Percentiles rank a stretch among this genome's conserved stretches.
Conservation (phyloP, 768 basidiomycete species). For the Boletellus ananas region DNA sequence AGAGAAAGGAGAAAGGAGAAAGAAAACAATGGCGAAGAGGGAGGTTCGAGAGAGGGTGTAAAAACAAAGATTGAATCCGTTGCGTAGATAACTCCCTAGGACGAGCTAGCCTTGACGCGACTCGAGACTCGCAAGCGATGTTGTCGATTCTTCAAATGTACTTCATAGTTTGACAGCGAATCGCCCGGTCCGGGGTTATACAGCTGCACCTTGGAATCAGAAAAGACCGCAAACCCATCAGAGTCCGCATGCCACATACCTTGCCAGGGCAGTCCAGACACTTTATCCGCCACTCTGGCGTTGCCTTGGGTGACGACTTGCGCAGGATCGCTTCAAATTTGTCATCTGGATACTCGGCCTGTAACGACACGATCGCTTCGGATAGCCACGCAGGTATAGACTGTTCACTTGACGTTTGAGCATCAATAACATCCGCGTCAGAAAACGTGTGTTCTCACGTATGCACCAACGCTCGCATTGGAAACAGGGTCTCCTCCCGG, state of each 20-base stretch:
- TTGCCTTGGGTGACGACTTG: conserved; percentile 49
- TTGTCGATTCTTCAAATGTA: conserved; percentile 83
- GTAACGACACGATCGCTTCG: conserved; percentile 63
- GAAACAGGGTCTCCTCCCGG: conserved; percentile 15
- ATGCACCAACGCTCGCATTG: conserved; percentile 19
- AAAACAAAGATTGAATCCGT: not conserved
- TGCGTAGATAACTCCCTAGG: conserved; percentile 22
- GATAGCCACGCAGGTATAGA: conserved; percentile 67
- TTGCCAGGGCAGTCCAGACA: conserved; percentile 93
- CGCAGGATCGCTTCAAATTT: conserved; percentile 73
- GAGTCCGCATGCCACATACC: conserved; percentile 37
- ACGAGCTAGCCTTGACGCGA: conserved; percentile 33
- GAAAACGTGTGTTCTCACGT: conserved; percentile 23
- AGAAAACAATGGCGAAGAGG: not conserved
- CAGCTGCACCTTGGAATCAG: conserved; percentile 41
- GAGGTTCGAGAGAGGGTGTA: not conserved
- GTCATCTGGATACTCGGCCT: conserved; percentile 74
- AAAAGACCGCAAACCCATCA: not conserved
- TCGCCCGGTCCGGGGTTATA: conserved; percentile 90
- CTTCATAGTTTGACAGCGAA: conserved; percentile 85
- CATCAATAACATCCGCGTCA: conserved; percentile 30
- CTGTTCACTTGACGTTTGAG: conserved; percentile 33
- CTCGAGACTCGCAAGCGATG: conserved; percentile 73
- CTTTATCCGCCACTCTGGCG: conserved; percentile 86
- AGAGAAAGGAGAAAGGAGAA: not conserved